Conservation (phyloP, 768 basidiomycete genomes). For the Phanerochaete carnosa region DNA sequence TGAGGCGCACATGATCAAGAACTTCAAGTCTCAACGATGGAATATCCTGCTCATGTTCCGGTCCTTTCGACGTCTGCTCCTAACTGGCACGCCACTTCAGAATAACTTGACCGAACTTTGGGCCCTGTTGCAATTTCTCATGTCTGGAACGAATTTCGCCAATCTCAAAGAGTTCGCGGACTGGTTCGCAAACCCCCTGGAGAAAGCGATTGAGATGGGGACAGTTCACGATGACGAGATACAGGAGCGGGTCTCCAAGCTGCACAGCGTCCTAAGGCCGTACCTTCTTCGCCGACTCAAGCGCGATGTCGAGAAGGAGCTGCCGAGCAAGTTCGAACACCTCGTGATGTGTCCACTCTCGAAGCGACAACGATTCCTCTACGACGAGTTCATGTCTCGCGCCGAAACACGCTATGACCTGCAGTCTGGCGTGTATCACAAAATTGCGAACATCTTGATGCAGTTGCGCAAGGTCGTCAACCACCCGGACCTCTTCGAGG, state of each 20-base stretch:
- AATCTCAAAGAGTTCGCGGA: constrained; percentile 91
- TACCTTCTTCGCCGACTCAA: constrained; percentile 96
- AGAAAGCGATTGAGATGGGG: constrained; percentile 89
- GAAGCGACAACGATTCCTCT: constrained; percentile 90
- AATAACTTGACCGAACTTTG: constrained; percentile 96
- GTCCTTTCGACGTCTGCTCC: constrained; percentile 78
- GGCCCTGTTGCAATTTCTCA: constrained; percentile 92
- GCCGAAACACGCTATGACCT: constrained; percentile 81
- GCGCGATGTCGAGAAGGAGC: constrained; percentile 93
- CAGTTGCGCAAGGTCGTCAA: constrained; percentile 96
- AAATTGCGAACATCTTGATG: constrained; percentile 95
- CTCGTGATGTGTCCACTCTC: constrained; percentile 84
- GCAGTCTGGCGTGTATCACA: constrained; percentile 81
- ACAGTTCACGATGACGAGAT: constrained; percentile 76
- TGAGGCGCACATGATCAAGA: constrained; percentile 98
- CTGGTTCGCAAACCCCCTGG: constrained; percentile 96
- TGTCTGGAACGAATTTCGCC: constrained; percentile 86
- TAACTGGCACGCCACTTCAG: constrained; percentile 95
- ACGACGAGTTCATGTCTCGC: constrained; percentile 94
- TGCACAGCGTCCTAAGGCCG: constrained; percentile 94
- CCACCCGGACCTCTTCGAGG: constrained; percentile 90
- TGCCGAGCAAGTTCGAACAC: constrained; percentile 93
- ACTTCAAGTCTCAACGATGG: constrained; percentile 93
- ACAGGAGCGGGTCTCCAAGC: constrained; percentile 76
- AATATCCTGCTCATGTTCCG: constrained; percentile 87